Evolutionary conservation across 2,329 filamentous ascomycete species (phyloP).

Genomic region (Dactylellina drechsleri): DNA sequence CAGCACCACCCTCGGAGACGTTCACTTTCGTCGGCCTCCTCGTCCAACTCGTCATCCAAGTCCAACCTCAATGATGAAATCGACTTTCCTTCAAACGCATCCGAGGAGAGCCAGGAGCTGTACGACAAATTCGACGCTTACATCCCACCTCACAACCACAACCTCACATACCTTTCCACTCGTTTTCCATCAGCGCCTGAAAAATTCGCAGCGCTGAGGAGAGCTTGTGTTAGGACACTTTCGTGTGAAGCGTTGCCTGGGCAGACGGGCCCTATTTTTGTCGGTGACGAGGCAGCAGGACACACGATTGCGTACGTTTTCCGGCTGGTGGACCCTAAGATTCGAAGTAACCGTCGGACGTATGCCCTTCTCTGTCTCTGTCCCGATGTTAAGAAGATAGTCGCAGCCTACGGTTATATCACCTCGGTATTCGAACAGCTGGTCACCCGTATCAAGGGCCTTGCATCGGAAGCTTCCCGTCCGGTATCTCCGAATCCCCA

Average conservation of each 20-base stretch:
- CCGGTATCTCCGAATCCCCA: slow-evolving; percentile 59
- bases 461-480: slow-evolving; percentile 68
- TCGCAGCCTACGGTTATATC: slow-evolving; percentile 73
- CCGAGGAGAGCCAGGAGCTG: slow-evolving; percentile 48
- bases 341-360: slow-evolving; percentile 74
- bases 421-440: slow-evolving; percentile 72
- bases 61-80: slow-evolving; percentile 48
- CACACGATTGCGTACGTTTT: slow-evolving; percentile 78
- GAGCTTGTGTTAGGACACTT: slow-evolving; percentile 73
- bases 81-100: slow-evolving; percentile 47
- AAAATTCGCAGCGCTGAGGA: slow-evolving; percentile 75
- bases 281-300: slow-evolving; percentile 72
- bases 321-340: slow-evolving; percentile 74
- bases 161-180: slow-evolving; percentile 74
- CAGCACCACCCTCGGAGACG: slow-evolving; percentile 50
- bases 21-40: slow-evolving; percentile 53
- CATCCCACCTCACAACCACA: slow-evolving; percentile 69
- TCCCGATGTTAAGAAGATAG: slow-evolving; percentile 72
- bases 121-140: slow-evolving; percentile 49
- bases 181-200: slow-evolving; percentile 71
- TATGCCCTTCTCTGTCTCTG: slow-evolving; percentile 75
- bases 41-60: slow-evolving; percentile 49
- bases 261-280: slow-evolving; percentile 74
- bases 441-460: slow-evolving; percentile 72
- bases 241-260: slow-evolving; percentile 74